A percentile compares a stretch with the other conserved stretches of the same genome.
Conservation (phyloP, 176 grass and related monocot species). For the Typha latifolia region DNA sequence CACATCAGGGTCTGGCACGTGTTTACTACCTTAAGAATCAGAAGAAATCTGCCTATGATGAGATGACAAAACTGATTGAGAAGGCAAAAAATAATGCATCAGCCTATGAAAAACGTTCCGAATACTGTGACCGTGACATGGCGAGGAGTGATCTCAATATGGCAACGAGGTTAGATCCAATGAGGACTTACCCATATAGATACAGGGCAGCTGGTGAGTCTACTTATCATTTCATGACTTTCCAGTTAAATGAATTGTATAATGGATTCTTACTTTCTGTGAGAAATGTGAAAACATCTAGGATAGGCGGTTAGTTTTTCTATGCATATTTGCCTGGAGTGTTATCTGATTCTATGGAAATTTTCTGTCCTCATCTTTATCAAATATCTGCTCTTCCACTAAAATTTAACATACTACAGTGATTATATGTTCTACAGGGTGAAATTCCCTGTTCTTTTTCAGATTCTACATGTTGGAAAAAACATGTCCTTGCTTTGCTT, state of each 20-base stretch:
- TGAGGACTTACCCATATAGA: slow-evolving; percentile 92
- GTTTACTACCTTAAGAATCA: slow-evolving; percentile 71
- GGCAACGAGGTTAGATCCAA: slow-evolving; percentile 60
- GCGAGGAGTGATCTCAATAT: slow-evolving; percentile 75
- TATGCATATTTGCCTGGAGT: neutral
- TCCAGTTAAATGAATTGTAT: neutral
- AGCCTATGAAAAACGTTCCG: slow-evolving; percentile 85
- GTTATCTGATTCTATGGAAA: too few species aligned
- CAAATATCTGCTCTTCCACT: too few species aligned
- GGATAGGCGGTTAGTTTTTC: neutral
- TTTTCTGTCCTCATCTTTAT: too few species aligned
- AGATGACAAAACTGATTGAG: slow-evolving; percentile 80
- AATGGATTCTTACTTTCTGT: neutral
- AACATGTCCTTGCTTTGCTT: too few species aligned
- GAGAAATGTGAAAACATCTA: neutral
- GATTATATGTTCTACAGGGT: too few species aligned
- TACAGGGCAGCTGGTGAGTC: slow-evolving; percentile 85
- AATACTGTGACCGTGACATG: slow-evolving; percentile 75
- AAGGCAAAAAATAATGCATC: slow-evolving; percentile 75
- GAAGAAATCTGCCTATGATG: slow-evolving; percentile 69
- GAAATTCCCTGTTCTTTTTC: too few species aligned
- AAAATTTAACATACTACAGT: too few species aligned
- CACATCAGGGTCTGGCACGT: slow-evolving; percentile 90
- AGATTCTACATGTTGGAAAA: too few species aligned
- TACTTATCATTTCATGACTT: neutral